Evolutionary conservation across 2,329 filamentous ascomycete genomes (phyloP).

Genomic region (Pseudogymnoascus sp.): DNA sequence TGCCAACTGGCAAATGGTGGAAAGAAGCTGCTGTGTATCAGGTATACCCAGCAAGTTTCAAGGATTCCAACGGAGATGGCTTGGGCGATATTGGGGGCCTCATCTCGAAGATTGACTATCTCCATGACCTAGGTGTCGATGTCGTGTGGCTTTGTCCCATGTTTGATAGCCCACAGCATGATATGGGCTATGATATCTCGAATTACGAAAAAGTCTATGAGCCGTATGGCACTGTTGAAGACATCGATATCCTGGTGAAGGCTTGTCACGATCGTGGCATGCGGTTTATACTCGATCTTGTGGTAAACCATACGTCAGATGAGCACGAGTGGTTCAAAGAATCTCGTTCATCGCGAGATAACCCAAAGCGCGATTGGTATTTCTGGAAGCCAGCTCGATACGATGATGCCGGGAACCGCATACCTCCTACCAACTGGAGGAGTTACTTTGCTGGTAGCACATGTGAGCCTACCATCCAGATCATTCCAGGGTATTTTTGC

Average conservation of each 20-base stretch:
- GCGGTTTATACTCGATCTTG: constrained; percentile 67
- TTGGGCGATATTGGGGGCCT: constrained; percentile 58
- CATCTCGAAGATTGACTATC: constrained; percentile 54
- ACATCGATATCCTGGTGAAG: constrained; percentile 57
- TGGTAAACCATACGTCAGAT: constrained; percentile 71
- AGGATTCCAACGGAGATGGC: constrained; percentile 53
- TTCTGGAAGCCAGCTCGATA: constrained; percentile 57
- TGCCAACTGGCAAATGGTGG: constrained; percentile 41
- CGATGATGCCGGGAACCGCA: constrained; percentile 50
- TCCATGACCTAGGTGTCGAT: constrained; percentile 54
- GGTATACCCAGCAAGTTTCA: constrained; percentile 53
- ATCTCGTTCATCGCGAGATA: constrained; percentile 44
- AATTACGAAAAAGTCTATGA: constrained; percentile 61
- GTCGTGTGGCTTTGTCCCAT: constrained; percentile 63
- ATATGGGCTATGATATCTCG: constrained; percentile 66
- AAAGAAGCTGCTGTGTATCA: constrained; percentile 53
- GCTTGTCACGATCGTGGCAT: constrained; percentile 58
- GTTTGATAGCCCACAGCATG: constrained; percentile 56
- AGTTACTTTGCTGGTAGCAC: constrained; percentile 55
- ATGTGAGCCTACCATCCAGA: constrained; percentile 44
- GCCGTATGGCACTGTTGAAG: constrained; percentile 60
- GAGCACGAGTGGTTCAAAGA: constrained; percentile 61
- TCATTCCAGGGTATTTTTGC: constrained; percentile 11
- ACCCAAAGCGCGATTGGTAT: constrained; percentile 56
- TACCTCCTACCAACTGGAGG: constrained; percentile 70